Conservation (phyloP, 257 asterid species). For the Jacaranda copaia region DNA sequence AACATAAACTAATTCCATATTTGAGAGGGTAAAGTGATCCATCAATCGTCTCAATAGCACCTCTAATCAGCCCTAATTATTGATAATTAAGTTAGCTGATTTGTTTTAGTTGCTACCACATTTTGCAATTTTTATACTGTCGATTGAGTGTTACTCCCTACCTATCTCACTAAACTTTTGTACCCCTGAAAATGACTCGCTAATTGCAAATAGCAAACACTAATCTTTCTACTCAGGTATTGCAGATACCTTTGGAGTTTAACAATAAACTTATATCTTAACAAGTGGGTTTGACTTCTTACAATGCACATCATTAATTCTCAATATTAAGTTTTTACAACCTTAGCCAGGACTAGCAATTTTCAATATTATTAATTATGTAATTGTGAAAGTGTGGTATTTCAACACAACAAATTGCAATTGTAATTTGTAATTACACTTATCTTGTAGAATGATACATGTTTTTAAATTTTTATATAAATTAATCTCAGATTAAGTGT, state of each 20-base stretch:
- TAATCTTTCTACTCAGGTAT: too few species aligned
- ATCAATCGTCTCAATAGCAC: background rate
- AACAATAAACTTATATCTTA: too few species aligned
- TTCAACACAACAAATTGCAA: too few species aligned
- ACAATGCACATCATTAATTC: background rate
- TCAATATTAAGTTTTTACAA: too few species aligned
- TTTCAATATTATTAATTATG: too few species aligned
- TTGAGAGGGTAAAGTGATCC: background rate
- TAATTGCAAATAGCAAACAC: background rate
- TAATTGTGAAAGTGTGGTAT: too few species aligned
- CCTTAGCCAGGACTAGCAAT: too few species aligned
- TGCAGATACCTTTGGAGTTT: background rate
- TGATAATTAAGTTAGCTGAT: background rate
- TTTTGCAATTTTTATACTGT: background rate
- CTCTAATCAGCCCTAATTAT: background rate
- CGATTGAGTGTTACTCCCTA: background rate
- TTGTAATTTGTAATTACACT: too few species aligned
- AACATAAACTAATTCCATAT: background rate
- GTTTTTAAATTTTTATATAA: too few species aligned
- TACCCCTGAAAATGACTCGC: background rate
- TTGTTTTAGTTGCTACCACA: background rate
- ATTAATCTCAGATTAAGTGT: too few species aligned
- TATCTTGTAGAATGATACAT: too few species aligned
- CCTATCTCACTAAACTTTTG: conserved; percentile 2
- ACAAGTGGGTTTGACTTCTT: background rate